phyloP scores from a whole-genome alignment of 2,329 filamentous ascomycete genomes.

The Cladosporium austrohemisphaericum region DNA sequence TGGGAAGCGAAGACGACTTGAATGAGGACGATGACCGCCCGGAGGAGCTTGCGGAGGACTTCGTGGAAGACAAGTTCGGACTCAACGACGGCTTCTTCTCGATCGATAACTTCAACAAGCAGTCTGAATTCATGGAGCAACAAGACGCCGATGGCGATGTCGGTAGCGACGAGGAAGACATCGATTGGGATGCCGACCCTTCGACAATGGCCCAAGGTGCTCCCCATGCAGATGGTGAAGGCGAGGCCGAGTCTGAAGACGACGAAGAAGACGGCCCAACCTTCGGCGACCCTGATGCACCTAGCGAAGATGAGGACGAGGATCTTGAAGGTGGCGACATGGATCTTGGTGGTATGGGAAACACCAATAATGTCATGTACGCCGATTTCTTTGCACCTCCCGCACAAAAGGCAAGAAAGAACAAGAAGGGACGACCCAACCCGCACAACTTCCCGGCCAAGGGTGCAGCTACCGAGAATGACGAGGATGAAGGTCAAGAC shows the following conservation, averaged over 20 bases:
- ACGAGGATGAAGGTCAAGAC: conserved; percentile 42
- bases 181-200: conserved; percentile 86
- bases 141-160: conserved; percentile 77
- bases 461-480: conserved; percentile 32
- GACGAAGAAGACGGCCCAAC: conserved; percentile 76
- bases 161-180: conserved; percentile 76
- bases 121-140: conserved; percentile 83
- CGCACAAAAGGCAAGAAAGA: conserved; percentile 62
- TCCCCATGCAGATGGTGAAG: conserved; percentile 31
- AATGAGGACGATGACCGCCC: conserved; percentile 46
- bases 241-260: conserved; percentile 48
- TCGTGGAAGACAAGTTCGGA: conserved; percentile 70
- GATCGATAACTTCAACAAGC: conserved; percentile 94
- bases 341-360: conserved; percentile 55
- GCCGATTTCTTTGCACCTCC: conserved; percentile 91
- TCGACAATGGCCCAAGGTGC: conserved; percentile 42
- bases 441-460: conserved; percentile 46
- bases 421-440: conserved; percentile 54
- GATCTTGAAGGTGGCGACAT: conserved; percentile 55
- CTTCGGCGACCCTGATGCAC: conserved; percentile 76
- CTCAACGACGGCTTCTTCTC: conserved; percentile 98
- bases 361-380: conserved; percentile 87
- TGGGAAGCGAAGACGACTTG: conserved; percentile 39
- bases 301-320: conserved; percentile 60
- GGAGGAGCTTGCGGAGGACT: conserved; percentile 52